phyloP scores from a whole-genome alignment of 2,329 filamentous ascomycete genomes.

The Clonostachys solani region DNA sequence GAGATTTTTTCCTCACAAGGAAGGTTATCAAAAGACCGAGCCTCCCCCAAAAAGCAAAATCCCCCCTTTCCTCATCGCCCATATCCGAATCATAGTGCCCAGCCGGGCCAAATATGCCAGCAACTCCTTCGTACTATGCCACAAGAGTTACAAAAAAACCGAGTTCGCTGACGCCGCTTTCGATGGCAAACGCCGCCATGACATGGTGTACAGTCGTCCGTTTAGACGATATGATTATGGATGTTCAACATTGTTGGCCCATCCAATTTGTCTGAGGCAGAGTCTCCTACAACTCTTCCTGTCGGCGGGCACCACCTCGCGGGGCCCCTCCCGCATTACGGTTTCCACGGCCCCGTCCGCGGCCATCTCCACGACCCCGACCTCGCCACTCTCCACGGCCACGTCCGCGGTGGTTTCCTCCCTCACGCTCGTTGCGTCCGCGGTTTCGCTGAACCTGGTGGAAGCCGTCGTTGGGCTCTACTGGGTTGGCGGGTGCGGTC shows the following conservation, averaged over 20 bases:
- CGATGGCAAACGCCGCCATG: conserved; percentile 30
- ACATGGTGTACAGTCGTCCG: conserved; percentile 31
- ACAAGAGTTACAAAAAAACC: conserved; percentile 8
- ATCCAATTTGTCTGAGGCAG: conserved; percentile 10
- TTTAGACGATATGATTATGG: conserved; percentile 8
- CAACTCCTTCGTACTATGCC: conserved; percentile 17
- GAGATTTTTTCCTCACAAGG: background rate
- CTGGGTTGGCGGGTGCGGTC: conserved; percentile 23
- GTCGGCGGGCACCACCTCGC: conserved; percentile 27
- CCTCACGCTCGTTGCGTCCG: conserved; percentile 49
- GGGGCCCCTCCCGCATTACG: conserved; percentile 24
- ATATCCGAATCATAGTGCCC: background rate
- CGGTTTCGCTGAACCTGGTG: conserved; percentile 64
- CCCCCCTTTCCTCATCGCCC: background rate
- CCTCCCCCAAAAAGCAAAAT: background rate
- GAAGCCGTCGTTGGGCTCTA: conserved; percentile 61
- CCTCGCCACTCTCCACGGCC: conserved; percentile 47
- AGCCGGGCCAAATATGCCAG: conserved; percentile 4
- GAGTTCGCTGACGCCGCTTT: conserved; percentile 15
- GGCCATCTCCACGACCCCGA: conserved; percentile 45
- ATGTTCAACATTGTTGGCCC: background rate
- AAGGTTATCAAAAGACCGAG: conserved; percentile 1
- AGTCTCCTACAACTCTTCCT: conserved; percentile 30
- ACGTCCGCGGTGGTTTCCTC: conserved; percentile 31
- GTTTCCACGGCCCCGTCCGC: conserved; percentile 34